phyloP scores from a whole-genome alignment of 345 rosid genomes.

The Brassica rapa region DNA sequence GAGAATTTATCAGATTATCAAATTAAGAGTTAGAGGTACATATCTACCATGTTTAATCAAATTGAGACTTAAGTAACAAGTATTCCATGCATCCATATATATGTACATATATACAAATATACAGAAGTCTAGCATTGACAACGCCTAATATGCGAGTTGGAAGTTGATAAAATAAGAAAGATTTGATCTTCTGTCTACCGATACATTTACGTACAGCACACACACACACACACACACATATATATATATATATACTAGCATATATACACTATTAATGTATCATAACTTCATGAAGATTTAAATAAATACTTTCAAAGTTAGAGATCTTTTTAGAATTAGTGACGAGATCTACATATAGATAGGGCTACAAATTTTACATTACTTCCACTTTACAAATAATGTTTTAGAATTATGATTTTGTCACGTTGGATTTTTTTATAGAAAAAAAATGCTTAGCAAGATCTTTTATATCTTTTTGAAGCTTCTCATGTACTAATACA shows the following conservation, averaged over 20 bases:
- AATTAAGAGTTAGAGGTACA: not conserved
- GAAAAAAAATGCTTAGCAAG: not conserved
- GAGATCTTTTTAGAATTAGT: slow-evolving; percentile 10
- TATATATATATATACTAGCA: slow-evolving; percentile 9
- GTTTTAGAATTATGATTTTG: too few species aligned
- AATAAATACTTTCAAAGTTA: not conserved
- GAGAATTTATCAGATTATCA: not conserved
- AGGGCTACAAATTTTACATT: slow-evolving; percentile 2
- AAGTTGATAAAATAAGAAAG: slow-evolving; percentile 23
- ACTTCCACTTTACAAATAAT: not conserved
- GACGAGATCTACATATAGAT: not conserved
- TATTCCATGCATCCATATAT: not conserved
- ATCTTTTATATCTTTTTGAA: not conserved
- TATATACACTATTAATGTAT: not conserved
- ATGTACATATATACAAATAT: not conserved
- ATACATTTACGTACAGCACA: slow-evolving; percentile 7
- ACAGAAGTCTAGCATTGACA: slow-evolving; percentile 7
- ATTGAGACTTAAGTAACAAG: not conserved
- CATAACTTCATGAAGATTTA: slow-evolving; percentile 1
- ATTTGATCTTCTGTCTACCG: slow-evolving; percentile 20
- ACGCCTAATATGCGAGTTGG: slow-evolving; percentile 20
- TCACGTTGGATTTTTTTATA: too few species aligned
- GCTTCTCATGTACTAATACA: not conserved
- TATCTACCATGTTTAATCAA: slow-evolving; percentile 9
- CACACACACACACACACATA: not conserved